These are phyloP conservation scores for Paecilomyces dactylethromorphus DNA, from an alignment of 2,329 filamentous ascomycete species.

Conservation along the genomic window DNA sequence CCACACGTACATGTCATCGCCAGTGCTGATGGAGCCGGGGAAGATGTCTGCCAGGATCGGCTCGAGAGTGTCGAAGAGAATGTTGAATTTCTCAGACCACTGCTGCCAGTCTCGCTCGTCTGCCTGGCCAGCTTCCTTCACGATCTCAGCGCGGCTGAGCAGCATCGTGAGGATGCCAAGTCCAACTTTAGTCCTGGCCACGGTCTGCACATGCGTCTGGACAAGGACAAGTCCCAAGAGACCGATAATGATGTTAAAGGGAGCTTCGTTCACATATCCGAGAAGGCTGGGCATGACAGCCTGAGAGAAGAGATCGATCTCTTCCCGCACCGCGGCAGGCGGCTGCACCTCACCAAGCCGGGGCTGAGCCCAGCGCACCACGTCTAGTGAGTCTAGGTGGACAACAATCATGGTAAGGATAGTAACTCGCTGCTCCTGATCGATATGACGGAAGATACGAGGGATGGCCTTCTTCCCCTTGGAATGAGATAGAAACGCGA, in stretches of 20 bases:
- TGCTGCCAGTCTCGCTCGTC: constrained; percentile 70
- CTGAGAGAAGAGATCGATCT: constrained; percentile 82
- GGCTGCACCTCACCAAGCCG: constrained; percentile 64
- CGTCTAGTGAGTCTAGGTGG: constrained; percentile 85
- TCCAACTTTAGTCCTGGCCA: constrained; percentile 81
- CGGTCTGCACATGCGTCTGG: constrained; percentile 74
- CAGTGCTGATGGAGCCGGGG: constrained; percentile 80
- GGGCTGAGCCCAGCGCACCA: constrained; percentile 74
- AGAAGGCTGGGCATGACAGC: constrained; percentile 87
- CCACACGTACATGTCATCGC: constrained; percentile 96
- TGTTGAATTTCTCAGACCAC: constrained; percentile 78
- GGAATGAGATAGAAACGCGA: constrained; percentile 85
- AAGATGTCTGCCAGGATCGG: constrained; percentile 79
- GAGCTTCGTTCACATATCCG: constrained; percentile 83
- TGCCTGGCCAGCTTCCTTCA: constrained; percentile 71
- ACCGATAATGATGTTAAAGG: constrained; percentile 83
- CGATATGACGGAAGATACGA: constrained; percentile 88
- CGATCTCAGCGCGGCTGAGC: constrained; percentile 84
- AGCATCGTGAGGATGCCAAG: constrained; percentile 89
- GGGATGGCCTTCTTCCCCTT: constrained; percentile 97
- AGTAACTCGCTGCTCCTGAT: constrained; percentile 82
- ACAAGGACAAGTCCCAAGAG: constrained; percentile 78
- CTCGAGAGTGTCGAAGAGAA: constrained; percentile 81
- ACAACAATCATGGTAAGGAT: constrained; percentile 94
- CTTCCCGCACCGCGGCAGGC: constrained; percentile 75